phyloP scores from a whole-genome alignment of 805 yeast species.

The Jamesozyma rosinii region DNA sequence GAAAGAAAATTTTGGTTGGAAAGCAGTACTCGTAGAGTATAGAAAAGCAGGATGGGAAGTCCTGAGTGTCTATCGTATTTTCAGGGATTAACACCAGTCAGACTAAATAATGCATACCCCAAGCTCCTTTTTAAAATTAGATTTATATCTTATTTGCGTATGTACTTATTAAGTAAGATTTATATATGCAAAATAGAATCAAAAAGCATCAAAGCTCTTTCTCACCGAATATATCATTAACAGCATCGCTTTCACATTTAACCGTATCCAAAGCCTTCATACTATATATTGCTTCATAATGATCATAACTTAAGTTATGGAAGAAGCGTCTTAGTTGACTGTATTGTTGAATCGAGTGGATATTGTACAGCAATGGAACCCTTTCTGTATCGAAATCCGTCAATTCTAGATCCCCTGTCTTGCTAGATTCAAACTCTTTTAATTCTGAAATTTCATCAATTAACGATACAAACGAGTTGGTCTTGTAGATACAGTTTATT shows the following conservation, averaged over 20 bases:
- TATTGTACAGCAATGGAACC: constrained; percentile 26
- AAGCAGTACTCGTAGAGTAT: constrained; percentile 40
- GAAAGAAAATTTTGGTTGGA: constrained; percentile 39
- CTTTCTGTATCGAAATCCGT: constrained; percentile 13
- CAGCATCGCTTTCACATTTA: constrained; percentile 47
- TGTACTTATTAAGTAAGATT: neutral
- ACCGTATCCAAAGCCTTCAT: constrained; percentile 36
- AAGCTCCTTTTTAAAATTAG: too few species aligned
- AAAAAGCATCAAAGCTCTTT: neutral
- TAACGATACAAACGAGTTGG: constrained; percentile 28
- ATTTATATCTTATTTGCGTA: neutral
- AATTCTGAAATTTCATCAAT: constrained; percentile 39
- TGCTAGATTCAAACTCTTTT: constrained; percentile 32
- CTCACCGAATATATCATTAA: constrained; percentile 43
- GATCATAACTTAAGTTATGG: constrained; percentile 23
- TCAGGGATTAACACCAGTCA: constrained; percentile 3
- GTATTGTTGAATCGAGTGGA: constrained; percentile 16
- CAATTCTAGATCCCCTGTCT: constrained; percentile 18
- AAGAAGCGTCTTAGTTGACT: constrained; percentile 23
- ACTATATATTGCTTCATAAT: constrained; percentile 43
- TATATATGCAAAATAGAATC: neutral
- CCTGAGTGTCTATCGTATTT: constrained; percentile 61
- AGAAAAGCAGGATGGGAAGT: constrained; percentile 97
- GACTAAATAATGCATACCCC: too few species aligned
- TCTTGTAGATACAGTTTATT: constrained; percentile 45